Percentiles rank a stretch among this genome's conserved stretches.
phyloP scores from a whole-genome alignment of 805 yeast genomes.

The Sugiyamaella mastotermitis region DNA sequence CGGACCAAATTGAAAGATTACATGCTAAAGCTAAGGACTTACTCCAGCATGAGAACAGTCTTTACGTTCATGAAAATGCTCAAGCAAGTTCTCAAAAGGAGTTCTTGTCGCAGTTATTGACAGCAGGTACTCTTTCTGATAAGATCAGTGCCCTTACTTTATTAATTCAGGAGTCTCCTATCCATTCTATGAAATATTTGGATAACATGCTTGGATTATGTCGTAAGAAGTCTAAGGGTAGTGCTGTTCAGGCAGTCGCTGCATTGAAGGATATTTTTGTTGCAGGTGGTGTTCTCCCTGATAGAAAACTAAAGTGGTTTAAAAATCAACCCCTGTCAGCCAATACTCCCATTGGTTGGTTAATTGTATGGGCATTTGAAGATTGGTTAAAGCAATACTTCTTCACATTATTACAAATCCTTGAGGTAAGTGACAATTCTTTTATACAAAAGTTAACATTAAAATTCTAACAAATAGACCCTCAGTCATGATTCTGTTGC shows the following conservation, averaged over 20 bases:
- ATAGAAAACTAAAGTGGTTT: slow-evolving; percentile 74
- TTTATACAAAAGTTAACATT: slow-evolving; percentile 23
- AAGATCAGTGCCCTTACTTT: slow-evolving; percentile 91
- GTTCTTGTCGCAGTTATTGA: slow-evolving; percentile 80
- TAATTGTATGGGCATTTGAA: slow-evolving; percentile 79
- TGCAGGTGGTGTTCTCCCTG: slow-evolving; percentile 74
- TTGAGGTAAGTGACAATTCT: too few relatives aligned
- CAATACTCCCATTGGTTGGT: slow-evolving; percentile 44
- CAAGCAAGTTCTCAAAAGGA: slow-evolving; percentile 75
- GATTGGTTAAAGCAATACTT: slow-evolving; percentile 76
- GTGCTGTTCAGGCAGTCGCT: slow-evolving; percentile 83
- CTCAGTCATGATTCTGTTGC: slow-evolving; percentile 87
- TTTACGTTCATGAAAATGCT: slow-evolving; percentile 67
- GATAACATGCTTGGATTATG: slow-evolving; percentile 74
- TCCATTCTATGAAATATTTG: slow-evolving; percentile 79
- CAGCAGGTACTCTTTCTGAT: slow-evolving; percentile 92
- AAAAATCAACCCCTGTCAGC: slow-evolving; percentile 60
- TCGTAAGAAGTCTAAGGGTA: slow-evolving; percentile 87
- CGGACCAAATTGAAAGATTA: slow-evolving; percentile 26
- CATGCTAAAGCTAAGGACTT: slow-evolving; percentile 59
- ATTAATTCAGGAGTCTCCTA: slow-evolving; percentile 89
- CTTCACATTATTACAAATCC: slow-evolving; percentile 66
- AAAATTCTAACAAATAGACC: slow-evolving; percentile 3
- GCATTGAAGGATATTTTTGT: slow-evolving; percentile 85
- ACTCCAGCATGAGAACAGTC: slow-evolving; percentile 63